Evolutionary conservation across 257 asterid species (phyloP), one percentile per base, ranked within the genome.

Genomic region (Lantana camara): DNA sequence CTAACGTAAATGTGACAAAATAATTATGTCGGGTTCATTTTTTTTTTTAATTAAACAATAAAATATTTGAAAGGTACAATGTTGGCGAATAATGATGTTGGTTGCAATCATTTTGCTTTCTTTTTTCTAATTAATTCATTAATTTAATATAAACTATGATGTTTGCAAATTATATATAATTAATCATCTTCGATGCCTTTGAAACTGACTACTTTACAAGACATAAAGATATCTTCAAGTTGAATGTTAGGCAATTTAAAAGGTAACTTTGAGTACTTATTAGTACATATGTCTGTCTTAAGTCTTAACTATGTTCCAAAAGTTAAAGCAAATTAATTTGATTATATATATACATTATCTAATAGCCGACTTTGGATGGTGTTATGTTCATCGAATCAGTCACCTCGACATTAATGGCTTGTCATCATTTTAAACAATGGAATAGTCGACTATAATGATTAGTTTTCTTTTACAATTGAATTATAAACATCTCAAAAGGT

Each of bases 81-180:
- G 21, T 21, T 9, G 22, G 4, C 16, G 11, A 13, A 27, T 35
- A 20, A 47, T 56, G 74, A 71, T 56, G 81, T 67, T 66, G 9
- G 20, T 17, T 7, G 75, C 75, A 66, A 73, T 78, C 67, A 73
- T 78, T 66, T 73, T 73, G 70, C 66, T 72, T 63, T 72, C 52
- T 63, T 55, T 64, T 7, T 22, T 64, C n/a, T 19, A 44, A 64
- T 64, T 65, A 65, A 59, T n/a, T 21, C 55, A 75, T 16, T n/a
- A n/a, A n/a, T n/a, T n/a, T n/a, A n/a, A 17, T 54, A 42, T 27
- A 5, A 2, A 27, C 5, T 27, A 5, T 27, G 4, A 0, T 9
- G 20, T 19, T 38, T 13, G 59, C 40, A 63, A 35, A 35, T 30
- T 30, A 49, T 61, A 57, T 51, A 57, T 62, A 56, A 62, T 49